Conservation (phyloP, 1,284 basidiomycete species). For the Dichomitus squalens region DNA sequence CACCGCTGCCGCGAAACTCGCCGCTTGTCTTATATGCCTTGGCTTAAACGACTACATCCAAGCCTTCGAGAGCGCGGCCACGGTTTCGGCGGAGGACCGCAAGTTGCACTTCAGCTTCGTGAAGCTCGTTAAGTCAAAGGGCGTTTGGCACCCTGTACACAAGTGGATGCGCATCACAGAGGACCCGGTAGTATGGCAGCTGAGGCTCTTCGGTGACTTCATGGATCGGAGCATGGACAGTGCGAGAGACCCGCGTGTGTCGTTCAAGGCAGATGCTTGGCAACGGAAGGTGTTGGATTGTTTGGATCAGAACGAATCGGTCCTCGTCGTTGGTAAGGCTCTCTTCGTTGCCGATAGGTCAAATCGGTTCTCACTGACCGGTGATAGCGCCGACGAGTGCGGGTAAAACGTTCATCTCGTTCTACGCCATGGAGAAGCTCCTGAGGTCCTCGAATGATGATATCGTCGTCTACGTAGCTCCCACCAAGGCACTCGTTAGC, state of each 20-base stretch:
- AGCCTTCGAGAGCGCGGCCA: slow-evolving; percentile 25
- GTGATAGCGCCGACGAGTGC: slow-evolving; percentile 68
- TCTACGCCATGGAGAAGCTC: slow-evolving; percentile 73
- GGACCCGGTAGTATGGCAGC: slow-evolving; percentile 63
- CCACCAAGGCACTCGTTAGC: slow-evolving; percentile 71
- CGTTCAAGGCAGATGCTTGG: slow-evolving; percentile 72
- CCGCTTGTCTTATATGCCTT: slow-evolving; percentile 42
- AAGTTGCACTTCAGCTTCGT: slow-evolving; percentile 55
- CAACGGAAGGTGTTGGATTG: slow-evolving; percentile 66
- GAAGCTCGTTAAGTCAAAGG: slow-evolving; percentile 52
- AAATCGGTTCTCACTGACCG: neutral
- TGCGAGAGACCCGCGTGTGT: slow-evolving; percentile 54
- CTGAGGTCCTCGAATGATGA: slow-evolving; percentile 62
- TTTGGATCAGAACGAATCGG: slow-evolving; percentile 58
- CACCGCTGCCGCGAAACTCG: slow-evolving; percentile 40
- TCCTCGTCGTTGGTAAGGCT: slow-evolving; percentile 66
- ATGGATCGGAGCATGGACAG: slow-evolving; percentile 76
- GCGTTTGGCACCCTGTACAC: slow-evolving; percentile 40
- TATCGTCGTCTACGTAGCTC: slow-evolving; percentile 72
- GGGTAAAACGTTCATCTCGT: slow-evolving; percentile 77
- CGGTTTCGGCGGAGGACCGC: slow-evolving; percentile 35
- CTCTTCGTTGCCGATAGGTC: neutral
- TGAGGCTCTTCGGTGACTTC: slow-evolving; percentile 67
- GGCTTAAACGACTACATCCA: slow-evolving; percentile 47
- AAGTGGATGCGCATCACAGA: slow-evolving; percentile 60